Evolutionary conservation across 768 basidiomycete species (phyloP).

Genomic region (Sporobolomyces phaffii): DNA sequence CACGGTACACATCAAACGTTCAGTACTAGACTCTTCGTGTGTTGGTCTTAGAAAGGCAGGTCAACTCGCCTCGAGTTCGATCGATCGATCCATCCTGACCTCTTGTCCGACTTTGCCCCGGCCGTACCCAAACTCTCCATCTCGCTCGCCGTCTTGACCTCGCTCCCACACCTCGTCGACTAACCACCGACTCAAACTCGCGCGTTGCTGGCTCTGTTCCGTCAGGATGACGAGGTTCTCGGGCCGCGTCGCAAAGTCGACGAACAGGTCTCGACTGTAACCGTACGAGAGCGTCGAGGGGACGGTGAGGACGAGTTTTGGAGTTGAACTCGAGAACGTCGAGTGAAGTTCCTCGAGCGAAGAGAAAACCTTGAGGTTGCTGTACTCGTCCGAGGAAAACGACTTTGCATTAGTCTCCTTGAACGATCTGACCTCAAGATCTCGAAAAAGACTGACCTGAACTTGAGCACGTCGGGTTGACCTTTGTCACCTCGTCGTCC

Average conservation of each 20-base stretch:
- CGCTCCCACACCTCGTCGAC: slow-evolving; percentile 76
- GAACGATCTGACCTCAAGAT: too few relatives aligned
- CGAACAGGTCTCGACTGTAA: slow-evolving; percentile 76
- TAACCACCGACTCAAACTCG: slow-evolving; percentile 68
- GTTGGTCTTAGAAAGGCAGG: too few relatives aligned
- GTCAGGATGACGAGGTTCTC: slow-evolving; percentile 87
- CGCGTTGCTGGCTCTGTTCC: slow-evolving; percentile 65
- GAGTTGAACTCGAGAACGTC: slow-evolving; percentile 75
- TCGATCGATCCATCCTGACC: slow-evolving; percentile 67
- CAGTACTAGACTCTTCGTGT: too few relatives aligned
- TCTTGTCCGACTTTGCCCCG: slow-evolving; percentile 80
- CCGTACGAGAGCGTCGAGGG: slow-evolving; percentile 90
- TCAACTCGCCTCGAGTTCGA: slow-evolving; percentile 60
- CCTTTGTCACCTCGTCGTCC: slow-evolving; percentile 56
- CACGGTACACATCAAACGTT: too few relatives aligned
- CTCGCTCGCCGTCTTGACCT: slow-evolving; percentile 69
- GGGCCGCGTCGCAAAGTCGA: slow-evolving; percentile 71
- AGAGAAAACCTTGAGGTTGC: slow-evolving; percentile 86
- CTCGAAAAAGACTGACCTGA: slow-evolving; percentile 60
- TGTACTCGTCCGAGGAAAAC: slow-evolving; percentile 44
- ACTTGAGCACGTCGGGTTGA: slow-evolving; percentile 64
- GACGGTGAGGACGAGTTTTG: slow-evolving; percentile 88
- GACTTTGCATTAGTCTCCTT: not conserved
- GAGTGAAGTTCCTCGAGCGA: slow-evolving; percentile 72
- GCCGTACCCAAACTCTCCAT: slow-evolving; percentile 78